Conservation (phyloP, 2,329 filamentous ascomycete species). For the Pseudogymnoascus sp. region DNA sequence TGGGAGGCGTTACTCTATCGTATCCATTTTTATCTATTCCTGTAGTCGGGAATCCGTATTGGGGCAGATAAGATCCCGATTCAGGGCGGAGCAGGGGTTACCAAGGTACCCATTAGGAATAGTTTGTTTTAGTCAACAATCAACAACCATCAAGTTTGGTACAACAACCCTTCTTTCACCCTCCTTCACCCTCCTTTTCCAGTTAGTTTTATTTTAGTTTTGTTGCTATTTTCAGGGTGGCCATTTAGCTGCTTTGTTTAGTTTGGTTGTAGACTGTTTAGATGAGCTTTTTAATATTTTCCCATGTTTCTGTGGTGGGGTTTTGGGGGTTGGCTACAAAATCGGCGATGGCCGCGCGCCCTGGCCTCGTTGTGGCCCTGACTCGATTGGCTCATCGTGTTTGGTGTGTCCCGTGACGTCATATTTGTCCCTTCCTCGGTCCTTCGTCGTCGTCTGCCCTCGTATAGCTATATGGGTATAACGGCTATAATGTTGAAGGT, state of each 20-base stretch:
- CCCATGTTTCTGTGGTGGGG: neutral
- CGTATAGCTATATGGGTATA: neutral
- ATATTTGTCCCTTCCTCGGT: neutral
- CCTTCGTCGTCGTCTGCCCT: neutral
- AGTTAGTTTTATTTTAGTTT: neutral
- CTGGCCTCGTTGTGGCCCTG: neutral
- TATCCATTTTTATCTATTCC: neutral
- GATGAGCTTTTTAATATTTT: neutral
- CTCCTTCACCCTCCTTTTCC: neutral
- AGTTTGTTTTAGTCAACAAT: neutral
- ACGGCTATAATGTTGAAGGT: no score
- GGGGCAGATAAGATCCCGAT: neutral
- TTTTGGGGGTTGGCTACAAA: neutral
- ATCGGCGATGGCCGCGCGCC: neutral
- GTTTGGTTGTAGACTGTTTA: neutral
- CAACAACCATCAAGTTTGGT: neutral
- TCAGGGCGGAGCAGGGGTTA: neutral
- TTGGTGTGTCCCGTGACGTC: neutral
- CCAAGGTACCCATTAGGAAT: constrained; percentile 2
- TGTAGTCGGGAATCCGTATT: neutral
- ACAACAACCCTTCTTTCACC: neutral
- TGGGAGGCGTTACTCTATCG: neutral
- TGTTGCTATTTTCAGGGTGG: constrained; percentile 4
- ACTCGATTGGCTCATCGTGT: neutral
- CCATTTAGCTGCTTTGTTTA: neutral